Base-by-base conservation (phyloP, 495 filamentous ascomycete genomes). In the Aspergillus panamensis region DNA sequence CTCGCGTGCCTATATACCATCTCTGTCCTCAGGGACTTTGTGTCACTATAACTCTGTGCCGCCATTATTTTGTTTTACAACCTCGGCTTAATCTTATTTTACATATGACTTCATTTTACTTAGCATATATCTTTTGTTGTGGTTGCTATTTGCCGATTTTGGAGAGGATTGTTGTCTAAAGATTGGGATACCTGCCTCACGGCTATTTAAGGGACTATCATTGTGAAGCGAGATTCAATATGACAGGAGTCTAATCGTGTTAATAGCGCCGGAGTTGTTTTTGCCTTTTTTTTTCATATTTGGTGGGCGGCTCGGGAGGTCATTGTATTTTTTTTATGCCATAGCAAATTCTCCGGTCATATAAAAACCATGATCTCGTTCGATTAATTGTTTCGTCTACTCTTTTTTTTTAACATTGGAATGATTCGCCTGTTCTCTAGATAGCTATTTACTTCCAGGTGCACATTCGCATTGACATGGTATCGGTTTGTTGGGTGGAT, bases 141-240 rank as follows among this genome's bases (percentile, higher is more conserved):
- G 43, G 37, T 56, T 45, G 47, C 62, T 47, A 19, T 39, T 51
- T 51, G 49, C 40, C 32, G 17, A 50, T 48, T 60, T 62, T 54
- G 56, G 58, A 57, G 48, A 60, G 56, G 61, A 51, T 57, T 47
- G 50, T 62, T 69, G 51, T 62, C 70, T 72, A 69, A 69, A 75
- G 67, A 73, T 64, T 68, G 51, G 64, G 58, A 66, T 71, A 60
- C 63, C 63, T 66, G 74, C 73, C 73, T 74, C 73, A 61, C 75
- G 70, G 76, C 73, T 56, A 62, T 31, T 56, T 62, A 63, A 48
- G 42, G 44, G 62, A 49, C 51, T 51, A 57, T 5, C 32, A 44
- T 53, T n/a, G 53, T 29, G 49, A 39, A 56, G 37, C 43, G 29
- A 57, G 29, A 48, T 29, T 55, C 42, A 33, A 54, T 56, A 50